Evolutionary conservation across 1,284 basidiomycete species (phyloP).

Genomic region (Apiotrichum gamsii): DNA sequence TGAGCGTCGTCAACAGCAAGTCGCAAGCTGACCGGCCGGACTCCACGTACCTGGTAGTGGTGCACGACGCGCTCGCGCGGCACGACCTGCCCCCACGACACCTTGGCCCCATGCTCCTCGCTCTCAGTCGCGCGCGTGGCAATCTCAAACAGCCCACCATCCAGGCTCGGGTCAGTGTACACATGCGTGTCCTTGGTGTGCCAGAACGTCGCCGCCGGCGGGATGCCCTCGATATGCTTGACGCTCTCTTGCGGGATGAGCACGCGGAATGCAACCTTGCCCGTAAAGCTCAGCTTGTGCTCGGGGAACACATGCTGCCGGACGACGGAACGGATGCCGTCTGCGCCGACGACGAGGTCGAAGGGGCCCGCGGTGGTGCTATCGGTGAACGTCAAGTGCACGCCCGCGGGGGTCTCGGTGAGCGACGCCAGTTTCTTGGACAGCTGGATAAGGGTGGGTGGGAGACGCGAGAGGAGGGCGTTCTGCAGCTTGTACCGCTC

Average conservation of each 20-base stretch:
- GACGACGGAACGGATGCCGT: conserved; percentile 34
- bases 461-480: conserved; percentile 23
- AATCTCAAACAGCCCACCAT: conserved; percentile 26
- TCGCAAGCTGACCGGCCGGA: not conserved
- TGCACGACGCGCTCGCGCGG: conserved; percentile 11
- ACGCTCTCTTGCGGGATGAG: conserved; percentile 25
- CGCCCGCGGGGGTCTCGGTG: conserved; percentile 12
- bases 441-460: conserved; percentile 24
- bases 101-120: conserved; percentile 20
- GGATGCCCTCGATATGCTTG: conserved; percentile 22
- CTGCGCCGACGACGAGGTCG: conserved; percentile 33
- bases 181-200: conserved; percentile 26
- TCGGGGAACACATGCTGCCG: conserved; percentile 26
- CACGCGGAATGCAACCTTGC: conserved; percentile 27
- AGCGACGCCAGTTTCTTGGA: conserved; percentile 18
- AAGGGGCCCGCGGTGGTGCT: conserved; percentile 18
- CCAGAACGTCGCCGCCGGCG: conserved; percentile 21
- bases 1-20: too few species aligned
- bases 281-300: conserved; percentile 27
- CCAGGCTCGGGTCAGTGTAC: conserved; percentile 27
- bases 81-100: conserved; percentile 25
- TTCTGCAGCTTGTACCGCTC: conserved; percentile 31
- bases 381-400: conserved; percentile 23
- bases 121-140: conserved; percentile 20
- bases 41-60: conserved; percentile 13